These are phyloP conservation scores for Xylaria scruposa DNA, from an alignment of 495 filamentous ascomycete genomes.

Conservation along the genomic window DNA sequence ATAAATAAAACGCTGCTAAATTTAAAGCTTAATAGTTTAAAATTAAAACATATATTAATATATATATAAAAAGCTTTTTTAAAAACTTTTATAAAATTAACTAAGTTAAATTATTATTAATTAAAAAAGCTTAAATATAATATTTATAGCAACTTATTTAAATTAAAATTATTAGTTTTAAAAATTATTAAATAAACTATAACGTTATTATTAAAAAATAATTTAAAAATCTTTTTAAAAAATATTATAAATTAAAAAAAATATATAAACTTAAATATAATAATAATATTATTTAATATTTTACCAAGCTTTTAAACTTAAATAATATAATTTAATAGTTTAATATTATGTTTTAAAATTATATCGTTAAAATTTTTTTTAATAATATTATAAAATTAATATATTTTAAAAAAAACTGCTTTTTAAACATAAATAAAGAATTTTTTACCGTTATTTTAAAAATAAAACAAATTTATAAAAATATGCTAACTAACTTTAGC, in stretches of 20 bases:
- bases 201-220: background rate
- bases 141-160: background rate
- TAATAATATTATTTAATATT: background rate
- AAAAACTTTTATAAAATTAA: background rate
- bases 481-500: background rate
- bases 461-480: background rate
- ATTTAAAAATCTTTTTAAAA: slow-evolving; percentile 7
- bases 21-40: background rate
- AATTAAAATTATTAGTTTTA: background rate
- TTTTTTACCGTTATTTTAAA: background rate
- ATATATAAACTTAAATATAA: background rate
- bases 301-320: background rate
- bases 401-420: background rate
- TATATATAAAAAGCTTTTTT: background rate
- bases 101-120: background rate
- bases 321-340: background rate
- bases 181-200: too few relatives aligned
- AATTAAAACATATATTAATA: background rate
- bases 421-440: slow-evolving; percentile 1
- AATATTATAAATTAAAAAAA: background rate
- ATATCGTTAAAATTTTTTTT: background rate
- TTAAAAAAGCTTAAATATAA: background rate
- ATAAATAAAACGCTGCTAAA: background rate
- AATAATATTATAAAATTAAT: slow-evolving; percentile 7
- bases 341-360: background rate